Conservation (phyloP, 1,284 basidiomycete species). For the Rhodotorula sp. region DNA sequence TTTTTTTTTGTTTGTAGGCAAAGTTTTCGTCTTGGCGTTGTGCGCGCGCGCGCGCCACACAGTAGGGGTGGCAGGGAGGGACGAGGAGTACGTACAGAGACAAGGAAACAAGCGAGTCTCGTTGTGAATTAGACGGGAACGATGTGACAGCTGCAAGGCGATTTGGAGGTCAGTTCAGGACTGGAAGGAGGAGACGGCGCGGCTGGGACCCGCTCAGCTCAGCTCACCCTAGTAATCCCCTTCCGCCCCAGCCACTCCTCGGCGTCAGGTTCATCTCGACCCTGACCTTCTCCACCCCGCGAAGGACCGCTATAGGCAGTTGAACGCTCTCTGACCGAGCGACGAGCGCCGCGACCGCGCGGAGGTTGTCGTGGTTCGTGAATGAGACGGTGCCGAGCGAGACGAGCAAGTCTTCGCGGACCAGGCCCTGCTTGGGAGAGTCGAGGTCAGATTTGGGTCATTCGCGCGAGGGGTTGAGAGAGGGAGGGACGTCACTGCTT, state of each 20-base stretch:
- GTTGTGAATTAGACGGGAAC: neutral
- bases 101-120: too few species aligned
- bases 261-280: constrained; percentile 58
- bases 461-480: too few species aligned
- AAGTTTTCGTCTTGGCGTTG: constrained; percentile 15
- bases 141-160: constrained; percentile 11
- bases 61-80: neutral
- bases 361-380: constrained; percentile 55
- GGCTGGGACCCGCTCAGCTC: neutral
- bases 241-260: constrained; percentile 66
- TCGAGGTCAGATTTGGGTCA: too few species aligned
- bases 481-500: constrained; percentile 18
- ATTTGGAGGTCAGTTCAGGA: neutral
- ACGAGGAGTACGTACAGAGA: neutral
- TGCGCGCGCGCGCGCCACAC: neutral
- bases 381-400: constrained; percentile 20
- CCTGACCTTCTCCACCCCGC: constrained; percentile 49
- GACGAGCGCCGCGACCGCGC: constrained; percentile 70
- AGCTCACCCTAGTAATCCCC: constrained; percentile 69
- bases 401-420: constrained; percentile 31
- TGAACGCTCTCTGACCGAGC: constrained; percentile 69
- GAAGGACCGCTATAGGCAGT: constrained; percentile 54
- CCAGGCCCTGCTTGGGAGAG: constrained; percentile 24
- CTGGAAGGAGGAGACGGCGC: too few species aligned
- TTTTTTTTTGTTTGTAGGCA: constrained; percentile 15